Evolutionary conservation across 257 asterid species (phyloP).

Genomic region (Ilex asprella): DNA sequence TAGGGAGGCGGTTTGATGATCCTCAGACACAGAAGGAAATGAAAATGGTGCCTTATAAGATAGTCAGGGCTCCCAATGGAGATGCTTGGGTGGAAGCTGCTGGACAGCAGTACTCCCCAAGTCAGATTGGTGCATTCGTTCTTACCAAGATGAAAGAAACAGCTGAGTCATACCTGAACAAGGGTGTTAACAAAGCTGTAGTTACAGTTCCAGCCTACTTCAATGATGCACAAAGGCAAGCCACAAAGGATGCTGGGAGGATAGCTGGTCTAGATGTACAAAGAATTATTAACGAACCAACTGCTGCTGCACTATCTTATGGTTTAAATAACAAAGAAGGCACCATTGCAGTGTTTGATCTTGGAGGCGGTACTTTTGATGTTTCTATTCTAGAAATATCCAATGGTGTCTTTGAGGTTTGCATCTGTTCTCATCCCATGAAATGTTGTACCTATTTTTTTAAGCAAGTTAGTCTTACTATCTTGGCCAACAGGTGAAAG

Average conservation of each 20-base stretch:
- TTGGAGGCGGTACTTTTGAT: neutral
- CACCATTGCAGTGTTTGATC: slow-evolving; percentile 8
- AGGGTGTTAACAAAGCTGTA: slow-evolving; percentile 9
- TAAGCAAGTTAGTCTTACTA: too few relatives aligned
- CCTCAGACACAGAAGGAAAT: slow-evolving; percentile 19
- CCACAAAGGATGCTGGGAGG: slow-evolving; percentile 17
- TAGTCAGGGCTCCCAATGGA: slow-evolving; percentile 17
- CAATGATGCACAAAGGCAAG: slow-evolving; percentile 20
- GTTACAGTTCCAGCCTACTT: slow-evolving; percentile 18
- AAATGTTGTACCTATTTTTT: too few relatives aligned
- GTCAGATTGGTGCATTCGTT: slow-evolving; percentile 10
- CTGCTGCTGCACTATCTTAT: slow-evolving; percentile 13
- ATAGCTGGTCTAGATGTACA: slow-evolving; percentile 7
- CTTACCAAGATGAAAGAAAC: slow-evolving; percentile 15
- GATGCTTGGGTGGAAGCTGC: slow-evolving; percentile 19
- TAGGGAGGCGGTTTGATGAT: slow-evolving; percentile 20
- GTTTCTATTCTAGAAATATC: neutral
- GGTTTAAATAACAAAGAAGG: slow-evolving; percentile 9
- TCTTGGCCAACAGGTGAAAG: neutral
- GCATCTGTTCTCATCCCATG: neutral
- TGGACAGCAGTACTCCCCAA: slow-evolving; percentile 15
- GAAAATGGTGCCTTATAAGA: slow-evolving; percentile 20
- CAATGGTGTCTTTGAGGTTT: neutral
- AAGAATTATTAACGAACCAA: slow-evolving; percentile 13
- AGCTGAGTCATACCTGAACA: slow-evolving; percentile 11